phyloP scores from a whole-genome alignment of 306 rosid genomes.

The Carpinus fangiana region DNA sequence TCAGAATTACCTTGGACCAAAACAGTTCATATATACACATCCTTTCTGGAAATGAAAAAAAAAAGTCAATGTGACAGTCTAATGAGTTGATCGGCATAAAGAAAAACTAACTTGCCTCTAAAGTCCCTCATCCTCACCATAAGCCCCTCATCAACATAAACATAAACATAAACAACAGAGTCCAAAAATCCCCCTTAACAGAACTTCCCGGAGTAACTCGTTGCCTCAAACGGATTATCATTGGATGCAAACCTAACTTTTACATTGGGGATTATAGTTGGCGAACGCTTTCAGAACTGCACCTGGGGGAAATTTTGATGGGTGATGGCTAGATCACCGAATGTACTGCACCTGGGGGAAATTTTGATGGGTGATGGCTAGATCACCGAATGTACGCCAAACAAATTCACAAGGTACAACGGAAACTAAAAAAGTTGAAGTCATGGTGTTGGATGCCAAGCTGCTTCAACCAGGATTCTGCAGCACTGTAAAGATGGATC shows the following conservation, averaged over 20 bases:
- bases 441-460: constrained; percentile 70
- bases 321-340: constrained; percentile 27
- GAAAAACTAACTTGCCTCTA: background rate
- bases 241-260: background rate
- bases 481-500: constrained; percentile 49
- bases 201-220: background rate
- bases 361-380: constrained; percentile 22
- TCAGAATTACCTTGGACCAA: background rate
- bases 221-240: background rate
- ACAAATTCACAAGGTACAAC: constrained; percentile 38
- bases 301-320: constrained; percentile 15
- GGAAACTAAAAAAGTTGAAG: constrained; percentile 62
- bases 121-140: background rate
- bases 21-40: background rate
- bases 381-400: constrained; percentile 17
- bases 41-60: background rate
- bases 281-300: constrained; percentile 26
- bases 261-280: constrained; percentile 23
- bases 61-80: background rate
- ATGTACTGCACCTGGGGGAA: constrained; percentile 23
- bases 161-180: background rate
- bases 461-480: constrained; percentile 86
- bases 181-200: background rate
- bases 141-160: background rate
- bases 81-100: background rate